Conservation (phyloP, 768 basidiomycete species). For the Boletus coccyginus region DNA sequence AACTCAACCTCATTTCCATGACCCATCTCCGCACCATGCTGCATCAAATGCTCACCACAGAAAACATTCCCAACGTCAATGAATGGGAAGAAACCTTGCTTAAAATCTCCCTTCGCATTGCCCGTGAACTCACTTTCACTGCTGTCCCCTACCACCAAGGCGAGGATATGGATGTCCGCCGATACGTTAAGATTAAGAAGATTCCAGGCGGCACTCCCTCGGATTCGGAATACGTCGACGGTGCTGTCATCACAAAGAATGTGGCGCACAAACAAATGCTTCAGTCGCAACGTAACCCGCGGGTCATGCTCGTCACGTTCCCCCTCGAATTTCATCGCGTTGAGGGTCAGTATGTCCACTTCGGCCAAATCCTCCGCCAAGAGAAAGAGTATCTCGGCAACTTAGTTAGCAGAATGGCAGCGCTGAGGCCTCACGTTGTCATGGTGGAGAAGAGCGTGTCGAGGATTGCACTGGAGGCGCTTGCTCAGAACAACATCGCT, state of each 20-base stretch:
- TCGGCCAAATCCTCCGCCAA: constrained; percentile 87
- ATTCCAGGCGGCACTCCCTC: constrained; percentile 89
- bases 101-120: constrained; percentile 79
- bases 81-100: constrained; percentile 90
- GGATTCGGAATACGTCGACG: constrained; percentile 96
- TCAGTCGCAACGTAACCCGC: constrained; percentile 75
- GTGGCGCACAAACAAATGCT: constrained; percentile 96
- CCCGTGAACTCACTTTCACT: constrained; percentile 81
- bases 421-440: constrained; percentile 87
- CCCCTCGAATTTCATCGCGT: constrained; percentile 92
- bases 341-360: constrained; percentile 89
- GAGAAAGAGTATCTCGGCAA: constrained; percentile 92
- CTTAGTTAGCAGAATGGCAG: constrained; percentile 85
- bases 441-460: constrained; percentile 92
- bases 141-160: constrained; percentile 69
- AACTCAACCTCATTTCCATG: constrained; percentile 85
- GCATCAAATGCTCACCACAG: constrained; percentile 82
- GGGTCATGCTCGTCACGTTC: constrained; percentile 95
- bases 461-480: constrained; percentile 81
- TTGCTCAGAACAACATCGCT: constrained; percentile 81
- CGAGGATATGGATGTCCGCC: constrained; percentile 91
- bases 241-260: constrained; percentile 97
- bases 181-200: constrained; percentile 98
- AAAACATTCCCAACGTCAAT: constrained; percentile 73
- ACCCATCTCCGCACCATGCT: constrained; percentile 88